Conservation (phyloP, 257 asterid genomes). For the Solanum virginianum region DNA sequence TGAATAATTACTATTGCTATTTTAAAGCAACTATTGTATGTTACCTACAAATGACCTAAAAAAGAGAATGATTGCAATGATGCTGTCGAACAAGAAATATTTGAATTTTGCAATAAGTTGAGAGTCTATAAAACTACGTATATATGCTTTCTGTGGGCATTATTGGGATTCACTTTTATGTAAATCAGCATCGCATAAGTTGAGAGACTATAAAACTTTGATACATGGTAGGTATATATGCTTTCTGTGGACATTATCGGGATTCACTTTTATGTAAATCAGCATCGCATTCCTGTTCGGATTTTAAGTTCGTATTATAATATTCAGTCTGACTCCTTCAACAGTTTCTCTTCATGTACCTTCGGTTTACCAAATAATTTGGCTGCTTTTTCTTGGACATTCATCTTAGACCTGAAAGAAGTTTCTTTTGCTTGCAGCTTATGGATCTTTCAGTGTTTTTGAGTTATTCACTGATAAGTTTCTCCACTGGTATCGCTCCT, state of each 20-base stretch:
- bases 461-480: constrained; percentile 76
- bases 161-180: no score
- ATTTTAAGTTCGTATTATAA: neutral
- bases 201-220: neutral
- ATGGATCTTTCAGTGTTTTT: constrained; percentile 75
- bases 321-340: neutral
- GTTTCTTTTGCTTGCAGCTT: constrained; percentile 49
- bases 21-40: neutral
- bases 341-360: neutral
- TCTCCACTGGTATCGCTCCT: constrained; percentile 51
- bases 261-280: neutral
- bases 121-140: neutral
- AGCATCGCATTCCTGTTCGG: neutral
- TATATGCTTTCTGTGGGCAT: neutral
- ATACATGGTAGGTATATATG: neutral
- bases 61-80: neutral
- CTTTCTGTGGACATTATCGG: neutral
- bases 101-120: neutral
- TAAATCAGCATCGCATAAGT: neutral
- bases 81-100: neutral
- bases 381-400: neutral
- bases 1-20: neutral
- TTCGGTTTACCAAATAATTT: neutral
- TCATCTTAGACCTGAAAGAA: neutral
- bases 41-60: neutral